Base-by-base conservation (phyloP, 192 early-diverging fungal genomes). In the Gryganskiella cystojenkinii region DNA sequence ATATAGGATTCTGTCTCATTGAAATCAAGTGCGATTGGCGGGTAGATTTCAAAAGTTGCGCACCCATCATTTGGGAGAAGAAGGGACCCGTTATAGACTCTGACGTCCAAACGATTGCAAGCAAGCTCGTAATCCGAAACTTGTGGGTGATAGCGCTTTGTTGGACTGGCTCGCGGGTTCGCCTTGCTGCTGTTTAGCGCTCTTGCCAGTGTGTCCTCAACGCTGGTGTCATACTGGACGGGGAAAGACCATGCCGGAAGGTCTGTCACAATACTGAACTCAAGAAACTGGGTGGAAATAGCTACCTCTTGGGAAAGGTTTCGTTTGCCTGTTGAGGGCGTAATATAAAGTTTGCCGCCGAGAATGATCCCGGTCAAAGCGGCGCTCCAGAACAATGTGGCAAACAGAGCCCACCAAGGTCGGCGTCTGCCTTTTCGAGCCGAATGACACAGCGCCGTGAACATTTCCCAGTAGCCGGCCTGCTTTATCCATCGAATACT, bases 401-500 rank as follows among this genome's bases (percentile, higher is more conserved):
- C 34, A 27, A 50, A 5, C 10, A 51, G n/a, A 37, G n/a, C 10
- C 28, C 7, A 34, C 15, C 3, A 19, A 31, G 2, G 61, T 19
- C 22, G n/a, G 17, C 22, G 27, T 17, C 4, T 4, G 4, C 3
- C 24, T 25, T 27, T 40, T 27, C 47, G 19, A 2, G 9, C 15
- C 31, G 60, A 61, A 50, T 27, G 9, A 3, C 13, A 33, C 13
- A 33, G 30, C 7, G 30, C 9, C n/a, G 30, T 56, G 2, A n/a
- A 4, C 27, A 33, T 31, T n/a, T 33, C 31, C 3, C 25, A 50
- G 15, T 8, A 17, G 28, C 61, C 61, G 17, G 46, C 61, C n/a
- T 62, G 61, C 3, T 62, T 9, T 3, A 50, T 50, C 61, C 47
- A 62, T 51, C 61, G 47, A 25, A 62, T 51, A 13, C 47, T 51